Evolutionary conservation across 495 filamentous ascomycete genomes (phyloP), one percentile per base, ranked within the genome.

Genomic region (Aspergillus nanangensis): DNA sequence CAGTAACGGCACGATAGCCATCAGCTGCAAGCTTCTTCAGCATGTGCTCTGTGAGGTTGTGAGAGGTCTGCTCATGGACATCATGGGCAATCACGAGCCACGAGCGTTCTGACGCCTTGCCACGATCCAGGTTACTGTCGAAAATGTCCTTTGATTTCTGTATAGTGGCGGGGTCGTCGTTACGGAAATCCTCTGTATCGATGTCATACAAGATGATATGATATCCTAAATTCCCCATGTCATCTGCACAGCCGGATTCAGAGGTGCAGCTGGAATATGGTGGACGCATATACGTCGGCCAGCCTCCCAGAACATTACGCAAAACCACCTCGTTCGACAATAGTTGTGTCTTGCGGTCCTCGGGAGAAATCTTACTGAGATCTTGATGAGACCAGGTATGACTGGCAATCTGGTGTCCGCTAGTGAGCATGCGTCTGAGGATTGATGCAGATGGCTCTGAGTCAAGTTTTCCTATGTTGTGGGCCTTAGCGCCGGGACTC

Each of bases 381-480:
- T 89, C 76, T 67, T 82, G 69, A 53, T 95, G 89, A 31, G 84
- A 87, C 88, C 87, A 95, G 1, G 86, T 93, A 53, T 95, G 89
- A 53, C 81, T 86, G 22, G 83, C 88, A 43, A 95, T 71, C 59
- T 93, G 89, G 57, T 95, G 89, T n/a, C 88, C 87, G 40, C 72
- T 74, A 34, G 63, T 64, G 48, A 72, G 62, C 83, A 83, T 88
- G 49, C 86, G 82, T 68, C 79, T 59, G 34, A 93, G 84, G 29
- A 88, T 68, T 8, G 69, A 56, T 15, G 71, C 71, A 70, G 80
- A 87, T 2, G 74, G 74, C 18, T 72, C 72, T 4, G 77, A 76
- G 48, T 90, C 86, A 35, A 90, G 86, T 40, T 74, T 55, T 8
- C 86, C 85, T 55, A 89, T 90, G 50, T 79, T 81, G 17, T 82